Conservation (phyloP, 2,329 filamentous ascomycete species). For the Cladophialophora immunda region DNA sequence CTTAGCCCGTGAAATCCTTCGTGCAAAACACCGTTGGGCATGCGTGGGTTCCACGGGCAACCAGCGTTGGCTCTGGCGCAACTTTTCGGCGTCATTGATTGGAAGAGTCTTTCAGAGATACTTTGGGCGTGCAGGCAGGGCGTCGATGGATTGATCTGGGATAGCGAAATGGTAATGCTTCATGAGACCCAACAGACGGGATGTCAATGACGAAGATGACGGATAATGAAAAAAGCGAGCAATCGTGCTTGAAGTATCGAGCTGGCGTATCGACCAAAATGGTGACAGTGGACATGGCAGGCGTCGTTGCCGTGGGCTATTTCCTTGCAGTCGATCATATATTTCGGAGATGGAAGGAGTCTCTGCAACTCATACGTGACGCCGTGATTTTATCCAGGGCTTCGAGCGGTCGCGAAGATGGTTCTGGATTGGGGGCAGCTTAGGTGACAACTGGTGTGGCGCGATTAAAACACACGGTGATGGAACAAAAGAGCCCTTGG, state of each 20-base stretch:
- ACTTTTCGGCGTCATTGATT: conserved; percentile 5
- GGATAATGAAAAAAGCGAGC: neutral
- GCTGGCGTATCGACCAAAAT: neutral
- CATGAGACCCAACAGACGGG: neutral
- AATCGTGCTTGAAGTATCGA: neutral
- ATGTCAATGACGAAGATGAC: neutral
- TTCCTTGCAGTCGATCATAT: neutral
- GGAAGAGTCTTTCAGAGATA: neutral
- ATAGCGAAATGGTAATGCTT: neutral
- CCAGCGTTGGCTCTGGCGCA: neutral
- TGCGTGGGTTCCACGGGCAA: neutral
- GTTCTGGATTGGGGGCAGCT: neutral
- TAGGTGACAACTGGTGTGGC: neutral
- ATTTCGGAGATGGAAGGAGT: neutral
- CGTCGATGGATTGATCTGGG: conserved; percentile 1
- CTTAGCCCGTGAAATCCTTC: conserved; percentile 26
- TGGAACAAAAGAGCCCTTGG: neutral
- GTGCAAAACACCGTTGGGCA: neutral
- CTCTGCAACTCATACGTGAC: neutral
- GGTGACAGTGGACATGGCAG: neutral
- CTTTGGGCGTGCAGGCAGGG: neutral
- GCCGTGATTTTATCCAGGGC: neutral
- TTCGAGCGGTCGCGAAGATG: neutral
- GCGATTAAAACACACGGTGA: neutral
- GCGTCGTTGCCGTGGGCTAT: neutral